phyloP scores from a whole-genome alignment of 805 yeast genomes.

The Cyberlindnera mycetangii region DNA sequence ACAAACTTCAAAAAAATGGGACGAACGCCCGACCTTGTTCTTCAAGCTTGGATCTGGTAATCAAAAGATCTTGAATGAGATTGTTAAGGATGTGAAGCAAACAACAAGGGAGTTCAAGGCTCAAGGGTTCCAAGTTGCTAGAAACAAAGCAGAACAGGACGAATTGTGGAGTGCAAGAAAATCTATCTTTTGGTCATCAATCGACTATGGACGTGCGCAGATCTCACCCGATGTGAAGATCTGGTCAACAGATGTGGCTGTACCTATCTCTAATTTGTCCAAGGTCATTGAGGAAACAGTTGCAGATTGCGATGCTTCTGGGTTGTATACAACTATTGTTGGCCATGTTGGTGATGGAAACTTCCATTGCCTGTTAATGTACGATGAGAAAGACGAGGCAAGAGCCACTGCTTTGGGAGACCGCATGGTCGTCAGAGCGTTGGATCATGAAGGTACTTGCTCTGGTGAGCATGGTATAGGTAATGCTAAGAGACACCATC shows the following conservation, averaged over 20 bases:
- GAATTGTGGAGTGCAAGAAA: constrained; percentile 78
- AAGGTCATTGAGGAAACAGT: constrained; percentile 59
- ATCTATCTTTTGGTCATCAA: constrained; percentile 62
- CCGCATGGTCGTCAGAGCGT: constrained; percentile 61
- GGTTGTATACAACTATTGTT: constrained; percentile 56
- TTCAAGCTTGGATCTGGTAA: constrained; percentile 58
- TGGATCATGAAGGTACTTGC: constrained; percentile 73
- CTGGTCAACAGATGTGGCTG: constrained; percentile 82
- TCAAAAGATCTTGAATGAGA: constrained; percentile 39
- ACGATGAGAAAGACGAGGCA: constrained; percentile 46
- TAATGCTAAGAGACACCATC: constrained; percentile 60
- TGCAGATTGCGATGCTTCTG: constrained; percentile 50
- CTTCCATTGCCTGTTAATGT: constrained; percentile 65
- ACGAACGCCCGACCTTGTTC: constrained; percentile 56
- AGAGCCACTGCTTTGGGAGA: constrained; percentile 52
- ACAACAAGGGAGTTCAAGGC: constrained; percentile 52
- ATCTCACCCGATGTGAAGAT: constrained; percentile 46
- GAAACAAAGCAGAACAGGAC: constrained; percentile 50
- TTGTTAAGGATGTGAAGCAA: constrained; percentile 42
- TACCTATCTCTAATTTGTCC: constrained; percentile 68
- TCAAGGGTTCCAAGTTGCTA: constrained; percentile 55
- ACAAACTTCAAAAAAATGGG: constrained; percentile 49
- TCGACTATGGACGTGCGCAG: constrained; percentile 57
- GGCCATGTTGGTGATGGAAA: constrained; percentile 88
- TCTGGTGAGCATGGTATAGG: constrained; percentile 90